Conservation (phyloP, 345 rosid species). For the Hypericum androsaemum region DNA sequence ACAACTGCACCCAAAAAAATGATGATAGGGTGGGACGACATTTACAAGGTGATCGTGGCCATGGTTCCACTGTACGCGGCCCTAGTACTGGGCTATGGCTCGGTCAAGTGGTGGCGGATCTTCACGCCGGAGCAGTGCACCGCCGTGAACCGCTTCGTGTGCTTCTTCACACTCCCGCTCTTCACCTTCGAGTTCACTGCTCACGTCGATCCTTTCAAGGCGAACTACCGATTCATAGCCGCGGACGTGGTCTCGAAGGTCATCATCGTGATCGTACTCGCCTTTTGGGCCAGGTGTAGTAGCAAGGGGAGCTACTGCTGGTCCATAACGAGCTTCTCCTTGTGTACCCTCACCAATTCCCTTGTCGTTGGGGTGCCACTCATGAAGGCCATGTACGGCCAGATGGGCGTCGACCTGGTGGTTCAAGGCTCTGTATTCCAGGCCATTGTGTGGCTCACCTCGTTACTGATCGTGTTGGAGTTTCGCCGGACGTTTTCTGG, state of each 20-base stretch:
- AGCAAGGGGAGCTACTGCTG: constrained; percentile 59
- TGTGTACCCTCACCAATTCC: constrained; percentile 56
- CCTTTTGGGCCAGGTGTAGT: constrained; percentile 54
- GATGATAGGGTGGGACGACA: constrained; percentile 74
- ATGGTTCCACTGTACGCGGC: constrained; percentile 81
- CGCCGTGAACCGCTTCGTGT: constrained; percentile 65
- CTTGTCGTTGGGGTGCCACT: constrained; percentile 71
- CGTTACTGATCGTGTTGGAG: constrained; percentile 66
- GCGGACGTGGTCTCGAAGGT: constrained; percentile 66
- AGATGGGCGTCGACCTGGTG: constrained; percentile 55
- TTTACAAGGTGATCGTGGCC: constrained; percentile 67
- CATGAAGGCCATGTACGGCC: constrained; percentile 67
- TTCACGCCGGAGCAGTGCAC: constrained; percentile 66
- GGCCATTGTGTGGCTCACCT: constrained; percentile 59
- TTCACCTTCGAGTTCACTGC: constrained; percentile 65
- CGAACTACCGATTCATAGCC: constrained; percentile 52
- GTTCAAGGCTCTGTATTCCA: constrained; percentile 65
- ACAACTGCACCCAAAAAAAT: not conserved
- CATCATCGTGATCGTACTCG: constrained; percentile 41
- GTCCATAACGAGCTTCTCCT: constrained; percentile 75
- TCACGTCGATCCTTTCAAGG: constrained; percentile 61
- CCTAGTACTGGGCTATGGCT: constrained; percentile 66
- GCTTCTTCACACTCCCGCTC: constrained; percentile 75
- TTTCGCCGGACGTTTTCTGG: constrained; percentile 29
- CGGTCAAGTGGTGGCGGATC: constrained; percentile 80